Percentiles rank a stretch among this genome's conserved stretches.
Evolutionary conservation across 2,329 filamentous ascomycete species (phyloP).

Genomic region (Amylocarpus encephaloides): DNA sequence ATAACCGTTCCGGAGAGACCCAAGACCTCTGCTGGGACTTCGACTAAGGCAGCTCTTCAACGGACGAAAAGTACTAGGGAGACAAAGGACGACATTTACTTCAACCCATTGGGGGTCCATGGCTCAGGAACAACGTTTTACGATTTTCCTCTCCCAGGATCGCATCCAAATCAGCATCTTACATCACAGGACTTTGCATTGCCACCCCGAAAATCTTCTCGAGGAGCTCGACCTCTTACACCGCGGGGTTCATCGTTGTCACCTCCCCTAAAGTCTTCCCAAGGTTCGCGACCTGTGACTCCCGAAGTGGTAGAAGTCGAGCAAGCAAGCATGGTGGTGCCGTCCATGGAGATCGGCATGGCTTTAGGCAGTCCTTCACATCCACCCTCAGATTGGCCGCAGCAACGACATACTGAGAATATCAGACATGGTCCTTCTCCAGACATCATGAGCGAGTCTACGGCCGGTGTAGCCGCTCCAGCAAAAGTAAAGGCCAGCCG

Average conservation of each 20-base stretch:
- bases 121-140: slow-evolving; percentile 25
- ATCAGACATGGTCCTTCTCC: slow-evolving; percentile 19
- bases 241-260: background rate
- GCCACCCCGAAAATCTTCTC: slow-evolving; percentile 14
- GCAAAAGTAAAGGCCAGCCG: slow-evolving; percentile 42
- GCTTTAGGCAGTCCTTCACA: slow-evolving; percentile 64
- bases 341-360: slow-evolving; percentile 53
- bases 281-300: slow-evolving; percentile 9
- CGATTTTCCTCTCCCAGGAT: slow-evolving; percentile 26
- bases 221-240: background rate
- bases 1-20: slow-evolving; percentile 24
- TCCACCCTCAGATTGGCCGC: slow-evolving; percentile 23
- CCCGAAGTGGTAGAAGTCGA: slow-evolving; percentile 16
- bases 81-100: slow-evolving; percentile 30
- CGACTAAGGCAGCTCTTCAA: slow-evolving; percentile 9
- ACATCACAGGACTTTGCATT: slow-evolving; percentile 16
- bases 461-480: slow-evolving; percentile 7
- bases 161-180: slow-evolving; percentile 19
- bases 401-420: slow-evolving; percentile 8
- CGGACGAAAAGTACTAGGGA: slow-evolving; percentile 23
- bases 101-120: slow-evolving; percentile 26
- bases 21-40: slow-evolving; percentile 27
- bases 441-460: slow-evolving; percentile 18
- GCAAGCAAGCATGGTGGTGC: slow-evolving; percentile 14
- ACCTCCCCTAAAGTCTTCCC: background rate